phyloP scores from a whole-genome alignment of 179 eudicot species.

The Corrigiola litoralis region DNA sequence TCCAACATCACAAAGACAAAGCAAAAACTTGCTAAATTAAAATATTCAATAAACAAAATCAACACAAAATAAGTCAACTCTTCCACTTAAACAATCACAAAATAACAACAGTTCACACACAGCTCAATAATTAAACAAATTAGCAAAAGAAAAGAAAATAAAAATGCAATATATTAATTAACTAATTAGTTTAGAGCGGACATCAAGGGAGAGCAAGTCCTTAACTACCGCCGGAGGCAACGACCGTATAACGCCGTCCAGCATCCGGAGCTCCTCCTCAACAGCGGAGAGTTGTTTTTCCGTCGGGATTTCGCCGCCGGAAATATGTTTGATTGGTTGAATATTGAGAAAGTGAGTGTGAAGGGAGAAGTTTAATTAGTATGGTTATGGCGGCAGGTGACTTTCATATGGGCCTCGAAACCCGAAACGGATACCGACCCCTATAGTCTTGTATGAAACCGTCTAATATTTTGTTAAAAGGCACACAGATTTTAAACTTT shows the following conservation, averaged over 20 bases:
- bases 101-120: no score
- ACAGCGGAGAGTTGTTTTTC: conserved; percentile 13
- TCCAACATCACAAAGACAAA: no score
- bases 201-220: conserved; percentile 47
- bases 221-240: conserved; percentile 49
- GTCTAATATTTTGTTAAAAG: no score
- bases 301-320: conserved; percentile 8
- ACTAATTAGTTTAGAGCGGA: conserved; percentile 3
- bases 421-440: no score
- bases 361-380: not conserved
- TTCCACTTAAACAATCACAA: no score
- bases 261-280: conserved; percentile 37
- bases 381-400: not conserved
- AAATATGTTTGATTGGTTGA: conserved; percentile 17
- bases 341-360: not conserved
- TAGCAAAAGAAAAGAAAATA: not conserved
- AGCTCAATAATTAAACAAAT: no score
- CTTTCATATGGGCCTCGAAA: no score
- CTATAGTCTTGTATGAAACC: no score
- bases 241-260: conserved; percentile 38
- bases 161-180: not conserved
- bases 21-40: no score
- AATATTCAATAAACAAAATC: no score
- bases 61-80: no score
- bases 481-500: no score